These are phyloP conservation scores for Ophiosphaerella herpotricha DNA, from an alignment of 2,329 filamentous ascomycete species.

Conservation along the genomic window DNA sequence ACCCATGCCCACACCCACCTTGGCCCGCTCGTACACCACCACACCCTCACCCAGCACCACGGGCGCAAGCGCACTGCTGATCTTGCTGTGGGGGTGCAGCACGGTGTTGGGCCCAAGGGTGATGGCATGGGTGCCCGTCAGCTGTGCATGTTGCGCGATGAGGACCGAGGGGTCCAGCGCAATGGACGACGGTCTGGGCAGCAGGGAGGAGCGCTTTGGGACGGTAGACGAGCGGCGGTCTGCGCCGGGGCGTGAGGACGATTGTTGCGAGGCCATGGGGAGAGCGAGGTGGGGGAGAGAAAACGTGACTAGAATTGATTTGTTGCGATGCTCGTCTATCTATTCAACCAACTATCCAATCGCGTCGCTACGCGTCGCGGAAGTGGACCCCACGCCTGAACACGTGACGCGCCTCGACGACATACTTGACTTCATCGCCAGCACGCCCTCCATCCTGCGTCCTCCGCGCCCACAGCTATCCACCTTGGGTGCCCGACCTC, in stretches of 20 bases:
- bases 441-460: not conserved
- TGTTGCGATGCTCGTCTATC: not conserved
- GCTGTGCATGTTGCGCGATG: constrained; percentile 53
- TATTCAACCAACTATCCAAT: too few relatives aligned
- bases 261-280: constrained; percentile 28
- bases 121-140: constrained; percentile 76
- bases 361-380: too few relatives aligned
- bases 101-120: constrained; percentile 77
- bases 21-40: constrained; percentile 72
- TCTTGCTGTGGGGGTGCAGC: constrained; percentile 78
- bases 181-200: constrained; percentile 45
- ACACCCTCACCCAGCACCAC: constrained; percentile 58
- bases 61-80: constrained; percentile 48
- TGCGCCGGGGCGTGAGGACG: constrained; percentile 23
- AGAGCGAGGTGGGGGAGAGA: not conserved
- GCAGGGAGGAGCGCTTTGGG: constrained; percentile 42
- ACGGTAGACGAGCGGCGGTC: constrained; percentile 36
- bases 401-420: not conserved
- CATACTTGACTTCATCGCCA: not conserved
- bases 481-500: not conserved
- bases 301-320: not conserved
- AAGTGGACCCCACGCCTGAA: not conserved
- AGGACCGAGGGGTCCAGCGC: constrained; percentile 54
- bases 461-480: not conserved
- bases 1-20: constrained; percentile 44